A percentile compares a stretch with the other conserved stretches of the same genome.
Evolutionary conservation across 371 early-diverging fungal genomes (phyloP).

Genomic region (Mucor velutinosus): DNA sequence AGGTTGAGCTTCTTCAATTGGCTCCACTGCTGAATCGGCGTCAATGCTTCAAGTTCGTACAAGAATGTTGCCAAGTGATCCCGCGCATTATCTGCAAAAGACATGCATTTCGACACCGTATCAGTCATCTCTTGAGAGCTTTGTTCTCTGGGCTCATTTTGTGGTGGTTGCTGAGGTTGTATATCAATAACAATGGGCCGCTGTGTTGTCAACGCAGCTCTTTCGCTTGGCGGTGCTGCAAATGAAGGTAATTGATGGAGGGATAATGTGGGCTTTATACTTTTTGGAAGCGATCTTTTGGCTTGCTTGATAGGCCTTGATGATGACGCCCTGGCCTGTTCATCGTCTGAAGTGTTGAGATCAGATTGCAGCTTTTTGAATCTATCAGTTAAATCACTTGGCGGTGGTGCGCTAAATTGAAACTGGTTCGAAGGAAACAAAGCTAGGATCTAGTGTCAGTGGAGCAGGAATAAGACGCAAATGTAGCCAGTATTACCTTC

Average conservation of each 20-base stretch:
- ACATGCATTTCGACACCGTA: background rate
- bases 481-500: background rate
- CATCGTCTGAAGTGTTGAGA: background rate
- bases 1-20: slow-evolving; percentile 34
- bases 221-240: background rate
- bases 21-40: slow-evolving; percentile 27
- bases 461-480: background rate
- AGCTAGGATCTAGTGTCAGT: background rate
- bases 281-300: background rate
- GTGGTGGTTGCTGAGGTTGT: background rate
- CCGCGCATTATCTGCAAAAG: background rate
- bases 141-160: background rate
- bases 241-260: background rate
- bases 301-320: slow-evolving; percentile 3
- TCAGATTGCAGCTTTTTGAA: background rate
- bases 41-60: background rate
- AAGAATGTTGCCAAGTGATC: background rate
- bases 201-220: background rate
- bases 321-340: background rate
- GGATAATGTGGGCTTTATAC: background rate
- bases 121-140: background rate
- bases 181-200: background rate
- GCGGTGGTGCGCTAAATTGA: background rate
- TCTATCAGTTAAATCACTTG: background rate
- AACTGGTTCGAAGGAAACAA: background rate